These are phyloP conservation scores for Dothistroma septosporum DNA, from an alignment of 2,329 filamentous ascomycete species.

Conservation along the genomic window DNA sequence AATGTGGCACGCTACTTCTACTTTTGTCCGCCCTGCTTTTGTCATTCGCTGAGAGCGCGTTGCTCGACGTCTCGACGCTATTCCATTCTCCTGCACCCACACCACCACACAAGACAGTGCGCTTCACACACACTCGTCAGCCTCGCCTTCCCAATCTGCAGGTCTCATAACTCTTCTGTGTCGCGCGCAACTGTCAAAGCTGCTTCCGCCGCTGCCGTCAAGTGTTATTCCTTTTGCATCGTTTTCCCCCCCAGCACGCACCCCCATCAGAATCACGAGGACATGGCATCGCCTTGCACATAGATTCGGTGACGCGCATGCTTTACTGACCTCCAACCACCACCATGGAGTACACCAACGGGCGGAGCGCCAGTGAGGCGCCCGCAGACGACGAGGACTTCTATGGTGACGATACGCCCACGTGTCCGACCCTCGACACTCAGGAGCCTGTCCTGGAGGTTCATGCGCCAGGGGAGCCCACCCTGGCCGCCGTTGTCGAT, in stretches of 20 bases:
- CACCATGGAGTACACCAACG: constrained; percentile 12
- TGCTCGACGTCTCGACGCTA: neutral
- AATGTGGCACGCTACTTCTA: too few species aligned
- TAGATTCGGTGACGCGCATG: neutral
- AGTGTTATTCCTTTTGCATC: constrained; percentile 13
- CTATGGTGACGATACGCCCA: constrained; percentile 9
- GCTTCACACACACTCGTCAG: neutral
- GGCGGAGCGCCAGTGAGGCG: constrained; percentile 16
- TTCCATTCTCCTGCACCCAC: neutral
- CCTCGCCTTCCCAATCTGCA: neutral
- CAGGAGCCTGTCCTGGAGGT: neutral
- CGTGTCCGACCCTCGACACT: neutral
- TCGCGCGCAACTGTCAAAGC: constrained; percentile 2
- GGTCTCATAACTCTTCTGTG: neutral
- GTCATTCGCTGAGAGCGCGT: neutral
- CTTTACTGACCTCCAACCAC: constrained; percentile 4
- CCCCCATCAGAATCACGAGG: constrained; percentile 3
- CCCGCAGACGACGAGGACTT: constrained; percentile 16
- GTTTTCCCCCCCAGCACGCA: constrained; percentile 1
- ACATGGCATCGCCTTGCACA: constrained; percentile 4
- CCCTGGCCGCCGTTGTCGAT: neutral
- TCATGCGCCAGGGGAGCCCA: neutral
- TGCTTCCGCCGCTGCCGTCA: constrained; percentile 10
- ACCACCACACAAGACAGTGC: neutral
- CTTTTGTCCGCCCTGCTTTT: neutral